phyloP scores from a whole-genome alignment of 176 grass and related monocot species.

The Leersia perrieri region DNA sequence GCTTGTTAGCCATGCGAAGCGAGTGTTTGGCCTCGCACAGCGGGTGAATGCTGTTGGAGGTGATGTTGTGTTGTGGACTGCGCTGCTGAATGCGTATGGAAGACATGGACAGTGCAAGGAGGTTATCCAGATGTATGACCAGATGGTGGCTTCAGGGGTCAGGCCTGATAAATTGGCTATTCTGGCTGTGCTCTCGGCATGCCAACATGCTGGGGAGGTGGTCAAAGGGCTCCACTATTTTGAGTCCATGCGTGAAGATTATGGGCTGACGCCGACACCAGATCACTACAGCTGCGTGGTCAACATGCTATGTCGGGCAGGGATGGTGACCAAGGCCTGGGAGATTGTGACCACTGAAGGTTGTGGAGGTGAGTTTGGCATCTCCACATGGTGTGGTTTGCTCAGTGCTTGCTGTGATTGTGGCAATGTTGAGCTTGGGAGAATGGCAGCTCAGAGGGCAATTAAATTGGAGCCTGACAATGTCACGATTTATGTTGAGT shows the following conservation, averaged over 20 bases:
- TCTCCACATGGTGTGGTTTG: constrained; percentile 53
- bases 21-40: constrained; percentile 34
- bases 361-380: constrained; percentile 10
- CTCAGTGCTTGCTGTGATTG: constrained; percentile 52
- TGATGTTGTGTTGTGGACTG: constrained; percentile 63
- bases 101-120: constrained; percentile 54
- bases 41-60: not conserved
- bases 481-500: constrained; percentile 47
- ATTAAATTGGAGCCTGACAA: constrained; percentile 55
- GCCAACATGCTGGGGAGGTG: constrained; percentile 50
- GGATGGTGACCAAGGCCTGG: constrained; percentile 55
- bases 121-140: constrained; percentile 47
- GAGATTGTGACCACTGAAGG: constrained; percentile 39
- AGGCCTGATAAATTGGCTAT: constrained; percentile 50
- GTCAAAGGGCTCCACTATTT: constrained; percentile 50
- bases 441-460: constrained; percentile 60
- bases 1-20: constrained; percentile 32
- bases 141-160: constrained; percentile 37
- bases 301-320: constrained; percentile 55
- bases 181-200: constrained; percentile 63
- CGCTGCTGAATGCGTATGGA: constrained; percentile 58
- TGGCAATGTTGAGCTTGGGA: constrained; percentile 42
- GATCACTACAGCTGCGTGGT: constrained; percentile 62
- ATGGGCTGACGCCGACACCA: constrained; percentile 38
- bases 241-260: constrained; percentile 28